Evolutionary conservation across 2,329 filamentous ascomycete genomes (phyloP).

Genomic region (Fusarium circinatum): DNA sequence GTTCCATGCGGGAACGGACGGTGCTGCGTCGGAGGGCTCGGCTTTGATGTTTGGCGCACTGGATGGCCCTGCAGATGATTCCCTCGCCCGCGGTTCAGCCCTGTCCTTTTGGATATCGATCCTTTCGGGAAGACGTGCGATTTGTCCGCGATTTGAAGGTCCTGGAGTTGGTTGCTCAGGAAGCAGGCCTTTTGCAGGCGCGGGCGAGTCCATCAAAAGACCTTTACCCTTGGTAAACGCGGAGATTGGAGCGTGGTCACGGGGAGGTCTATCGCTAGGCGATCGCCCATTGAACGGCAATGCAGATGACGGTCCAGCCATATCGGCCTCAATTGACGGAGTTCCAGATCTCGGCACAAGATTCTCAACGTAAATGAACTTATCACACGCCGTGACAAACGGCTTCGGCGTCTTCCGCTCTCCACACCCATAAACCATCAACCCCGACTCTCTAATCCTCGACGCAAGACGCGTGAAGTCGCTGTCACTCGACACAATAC

Average conservation of each 20-base stretch:
- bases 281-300: background rate
- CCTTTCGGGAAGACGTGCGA: accelerated
- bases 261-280: background rate
- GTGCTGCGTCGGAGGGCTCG: background rate
- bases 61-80: accelerated
- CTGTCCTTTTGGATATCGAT: background rate
- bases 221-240: accelerated
- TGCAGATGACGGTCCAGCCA: background rate
- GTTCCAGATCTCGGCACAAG: background rate
- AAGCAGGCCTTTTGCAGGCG: background rate
- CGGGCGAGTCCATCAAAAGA: background rate
- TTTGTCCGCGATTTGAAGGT: background rate
- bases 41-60: background rate
- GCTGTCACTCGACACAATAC: slow-evolving; percentile 50
- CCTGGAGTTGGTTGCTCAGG: accelerated
- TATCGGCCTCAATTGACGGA: background rate
- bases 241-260: accelerated
- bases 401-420: slow-evolving; percentile 47
- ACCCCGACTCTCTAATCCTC: slow-evolving; percentile 44
- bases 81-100: accelerated
- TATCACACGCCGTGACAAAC: slow-evolving; percentile 48
- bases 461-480: slow-evolving; percentile 51
- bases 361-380: slow-evolving; percentile 47
- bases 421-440: slow-evolving; percentile 47
- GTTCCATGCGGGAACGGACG: background rate